Base-by-base conservation (phyloP, 345 rosid species). In the Lagerstroemia speciosa region DNA sequence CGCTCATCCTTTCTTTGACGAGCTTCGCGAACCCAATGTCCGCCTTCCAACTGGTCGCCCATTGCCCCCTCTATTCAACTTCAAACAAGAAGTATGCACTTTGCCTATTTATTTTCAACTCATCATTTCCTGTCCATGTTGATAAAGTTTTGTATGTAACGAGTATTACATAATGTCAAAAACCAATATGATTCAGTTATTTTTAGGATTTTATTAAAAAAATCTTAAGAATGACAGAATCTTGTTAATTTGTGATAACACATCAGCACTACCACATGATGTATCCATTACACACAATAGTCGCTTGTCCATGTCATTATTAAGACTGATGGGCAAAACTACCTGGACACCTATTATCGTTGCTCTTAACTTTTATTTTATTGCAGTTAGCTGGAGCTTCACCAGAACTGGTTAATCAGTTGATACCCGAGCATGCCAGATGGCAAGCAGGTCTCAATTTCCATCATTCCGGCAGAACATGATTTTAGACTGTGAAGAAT, bases 1-100 rank as follows among this genome's bases (percentile, higher is more conserved):
- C 75, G 78, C 79, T 1, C 96, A 90, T 78, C 91, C 93, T 58
- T 87, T 90, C 74, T 90, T 90, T 66, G 89, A 90, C 60, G 96
- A 90, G 85, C 81, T 90, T 37, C 90, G 93, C 4, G 89, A 84
- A 43, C 93, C 88, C 67, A 90, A 81, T 70, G 70, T 87, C 37
- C 87, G 86, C 62, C 78, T 90, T 70, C 96, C 93, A 31, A 87
- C 82, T 50, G 91, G 96, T 27, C 93, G 96, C 26, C 71, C 89
- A 66, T 78, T 87, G 74, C 96, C 96, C 11, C 91, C 93, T 37
- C 81, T 90, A 48, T 87, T 90, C 76, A 82, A 87, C 83, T 90
- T 86, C 76, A 86, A 79, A 72, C 86, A 87, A 77, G 93, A 90
- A 77, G 96, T 86, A 82, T 58, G 71, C 50, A 34, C 43, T 57